A percentile compares a stretch with the other conserved stretches of the same genome.
Evolutionary conservation across 345 rosid species (phyloP).

Genomic region (Noccaea caerulescens): DNA sequence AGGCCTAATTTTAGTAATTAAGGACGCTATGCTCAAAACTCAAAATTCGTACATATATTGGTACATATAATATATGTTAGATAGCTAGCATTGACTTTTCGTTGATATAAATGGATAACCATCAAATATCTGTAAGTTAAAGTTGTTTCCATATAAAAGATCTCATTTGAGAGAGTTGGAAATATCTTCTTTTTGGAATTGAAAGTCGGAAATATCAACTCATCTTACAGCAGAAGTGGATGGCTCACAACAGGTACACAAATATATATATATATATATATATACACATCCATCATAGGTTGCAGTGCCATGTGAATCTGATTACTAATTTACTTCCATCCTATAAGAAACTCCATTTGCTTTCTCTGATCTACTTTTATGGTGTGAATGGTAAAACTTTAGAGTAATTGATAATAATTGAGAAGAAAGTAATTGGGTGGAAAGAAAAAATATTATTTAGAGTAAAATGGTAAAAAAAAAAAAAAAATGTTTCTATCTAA

Average conservation of each 20-base stretch:
- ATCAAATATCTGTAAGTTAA: slow-evolving; percentile 18
- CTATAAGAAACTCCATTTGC: background rate
- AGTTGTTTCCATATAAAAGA: slow-evolving; percentile 33
- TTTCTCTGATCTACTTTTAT: slow-evolving; percentile 27
- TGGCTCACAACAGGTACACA: slow-evolving; percentile 13
- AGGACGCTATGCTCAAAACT: slow-evolving; percentile 16
- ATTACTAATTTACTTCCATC: slow-evolving; percentile 1
- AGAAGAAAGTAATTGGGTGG: too few species aligned
- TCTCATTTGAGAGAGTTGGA: slow-evolving; percentile 23
- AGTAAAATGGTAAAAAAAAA: too few species aligned
- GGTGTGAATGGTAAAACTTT: too few species aligned
- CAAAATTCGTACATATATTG: background rate
- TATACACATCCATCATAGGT: background rate
- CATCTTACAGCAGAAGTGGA: slow-evolving; percentile 38
- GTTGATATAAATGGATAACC: slow-evolving; percentile 20
- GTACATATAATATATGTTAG: background rate
- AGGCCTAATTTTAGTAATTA: slow-evolving; percentile 17
- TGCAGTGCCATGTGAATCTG: slow-evolving; percentile 30
- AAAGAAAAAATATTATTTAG: too few species aligned
- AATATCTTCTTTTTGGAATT: background rate
- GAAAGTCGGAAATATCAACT: slow-evolving; percentile 25
- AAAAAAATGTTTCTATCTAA: too few species aligned
- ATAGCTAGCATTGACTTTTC: slow-evolving; percentile 22
- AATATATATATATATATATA: background rate
- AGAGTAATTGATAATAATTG: too few species aligned